phyloP scores from a whole-genome alignment of 164 flowering plant species.

The Magnolia kwangsiensis region DNA sequence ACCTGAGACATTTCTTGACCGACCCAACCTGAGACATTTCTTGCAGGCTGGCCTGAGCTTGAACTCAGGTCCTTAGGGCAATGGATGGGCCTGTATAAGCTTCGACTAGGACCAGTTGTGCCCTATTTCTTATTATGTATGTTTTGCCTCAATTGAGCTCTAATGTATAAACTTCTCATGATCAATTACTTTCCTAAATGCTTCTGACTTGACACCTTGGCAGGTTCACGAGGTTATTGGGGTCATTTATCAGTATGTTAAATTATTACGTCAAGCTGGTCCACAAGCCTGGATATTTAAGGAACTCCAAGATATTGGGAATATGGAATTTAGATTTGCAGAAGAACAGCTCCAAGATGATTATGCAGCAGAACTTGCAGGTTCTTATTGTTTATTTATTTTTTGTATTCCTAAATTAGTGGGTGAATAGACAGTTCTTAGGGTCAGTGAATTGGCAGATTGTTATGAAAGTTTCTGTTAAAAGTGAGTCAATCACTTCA shows the following conservation, averaged over 20 bases:
- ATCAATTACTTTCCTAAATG: background rate
- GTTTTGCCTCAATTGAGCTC: background rate
- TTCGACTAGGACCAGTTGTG: too few species aligned
- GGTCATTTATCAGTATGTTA: conserved; percentile 83
- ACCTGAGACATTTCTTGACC: too few species aligned
- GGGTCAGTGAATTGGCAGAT: too few species aligned
- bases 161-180: background rate
- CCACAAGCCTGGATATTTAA: conserved; percentile 89
- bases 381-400: conserved; percentile 27
- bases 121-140: background rate
- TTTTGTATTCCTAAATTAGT: background rate
- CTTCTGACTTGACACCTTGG: conserved; percentile 5
- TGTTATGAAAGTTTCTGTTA: background rate
- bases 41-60: too few species aligned
- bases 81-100: too few species aligned
- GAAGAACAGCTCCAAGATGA: conserved; percentile 98
- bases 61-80: too few species aligned
- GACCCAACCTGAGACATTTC: too few species aligned
- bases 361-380: conserved; percentile 96
- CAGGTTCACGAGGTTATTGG: conserved; percentile 86
- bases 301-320: conserved; percentile 93
- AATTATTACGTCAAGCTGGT: conserved; percentile 54
- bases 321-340: conserved; percentile 87
- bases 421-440: too few species aligned
- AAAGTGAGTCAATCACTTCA: background rate